Conservation (phyloP, 371 early-diverging fungal genomes). For the Rozella allomycis region DNA sequence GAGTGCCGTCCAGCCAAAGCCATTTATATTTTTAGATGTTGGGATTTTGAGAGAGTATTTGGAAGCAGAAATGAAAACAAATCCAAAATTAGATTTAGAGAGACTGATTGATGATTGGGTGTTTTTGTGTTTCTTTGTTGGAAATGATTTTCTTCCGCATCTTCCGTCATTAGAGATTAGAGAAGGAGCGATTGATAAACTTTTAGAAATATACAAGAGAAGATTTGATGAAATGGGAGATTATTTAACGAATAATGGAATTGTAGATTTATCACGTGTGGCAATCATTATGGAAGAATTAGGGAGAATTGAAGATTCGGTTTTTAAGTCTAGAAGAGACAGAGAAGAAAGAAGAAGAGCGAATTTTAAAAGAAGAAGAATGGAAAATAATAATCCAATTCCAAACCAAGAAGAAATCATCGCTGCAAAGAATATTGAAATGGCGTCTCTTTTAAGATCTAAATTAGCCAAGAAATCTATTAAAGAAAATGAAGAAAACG, state of each 20-base stretch:
- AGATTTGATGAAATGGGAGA: constrained; percentile 46
- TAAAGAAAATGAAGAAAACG: no score
- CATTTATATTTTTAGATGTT: constrained; percentile 73
- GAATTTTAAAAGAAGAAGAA: constrained; percentile 1
- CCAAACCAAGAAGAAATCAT: no score
- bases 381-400: background rate
- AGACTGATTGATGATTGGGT: constrained; percentile 97
- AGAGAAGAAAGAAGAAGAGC: constrained; percentile 25
- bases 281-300: constrained; percentile 54
- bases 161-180: constrained; percentile 90
- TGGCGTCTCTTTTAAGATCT: no score
- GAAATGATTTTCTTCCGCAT: constrained; percentile 99
- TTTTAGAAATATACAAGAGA: constrained; percentile 69
- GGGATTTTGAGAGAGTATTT: constrained; percentile 79
- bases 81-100: constrained; percentile 48
- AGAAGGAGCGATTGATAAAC: constrained; percentile 82
- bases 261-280: constrained; percentile 37
- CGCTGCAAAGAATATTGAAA: no score
- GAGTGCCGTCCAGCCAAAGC: no score
- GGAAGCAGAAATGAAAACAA: constrained; percentile 40
- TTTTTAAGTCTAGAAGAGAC: constrained; percentile 48
- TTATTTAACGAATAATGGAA: constrained; percentile 67
- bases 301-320: constrained; percentile 58
- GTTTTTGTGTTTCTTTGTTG: constrained; percentile 95
- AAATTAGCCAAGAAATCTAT: no score